Conservation (phyloP, 768 basidiomycete species). For the Tulasnella sp. region DNA sequence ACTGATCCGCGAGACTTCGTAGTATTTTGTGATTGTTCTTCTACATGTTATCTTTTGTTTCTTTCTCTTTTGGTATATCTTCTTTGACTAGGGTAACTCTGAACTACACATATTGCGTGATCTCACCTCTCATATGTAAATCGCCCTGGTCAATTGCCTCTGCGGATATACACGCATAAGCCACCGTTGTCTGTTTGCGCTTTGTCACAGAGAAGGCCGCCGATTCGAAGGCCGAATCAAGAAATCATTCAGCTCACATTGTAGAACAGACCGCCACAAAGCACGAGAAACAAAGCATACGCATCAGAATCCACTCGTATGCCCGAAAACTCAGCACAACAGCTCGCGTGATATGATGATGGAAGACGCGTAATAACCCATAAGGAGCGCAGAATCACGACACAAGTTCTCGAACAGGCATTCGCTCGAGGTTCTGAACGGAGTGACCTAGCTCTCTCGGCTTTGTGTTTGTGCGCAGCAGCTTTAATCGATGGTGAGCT, state of each 20-base stretch:
- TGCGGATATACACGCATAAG: too few relatives aligned
- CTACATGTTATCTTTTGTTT: too few relatives aligned
- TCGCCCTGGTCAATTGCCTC: too few relatives aligned
- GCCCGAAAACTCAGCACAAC: neutral
- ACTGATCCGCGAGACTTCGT: too few relatives aligned
- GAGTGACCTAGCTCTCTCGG: slow-evolving; percentile 76
- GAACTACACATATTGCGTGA: too few relatives aligned
- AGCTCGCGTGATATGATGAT: slow-evolving; percentile 70
- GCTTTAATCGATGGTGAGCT: slow-evolving; percentile 55
- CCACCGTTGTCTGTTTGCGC: too few relatives aligned
- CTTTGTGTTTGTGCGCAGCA: slow-evolving; percentile 49
- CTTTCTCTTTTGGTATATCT: too few relatives aligned
- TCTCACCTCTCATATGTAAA: too few relatives aligned
- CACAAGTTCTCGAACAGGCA: slow-evolving; percentile 98
- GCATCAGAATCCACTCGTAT: neutral
- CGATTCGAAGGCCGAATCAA: too few relatives aligned
- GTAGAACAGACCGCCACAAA: slow-evolving; percentile 91
- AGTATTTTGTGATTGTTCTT: too few relatives aligned
- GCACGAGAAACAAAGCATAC: slow-evolving; percentile 36
- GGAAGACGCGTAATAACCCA: slow-evolving; percentile 80
- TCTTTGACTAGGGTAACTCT: too few relatives aligned
- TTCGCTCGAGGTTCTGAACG: slow-evolving; percentile 90
- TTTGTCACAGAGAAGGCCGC: too few relatives aligned
- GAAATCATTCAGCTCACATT: slow-evolving; percentile 53
- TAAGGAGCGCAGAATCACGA: slow-evolving; percentile 82